A percentile compares a stretch with the other conserved stretches of the same genome.
phyloP scores from a whole-genome alignment of 176 grass and related monocot species.

The Alloteropsis semialata region DNA sequence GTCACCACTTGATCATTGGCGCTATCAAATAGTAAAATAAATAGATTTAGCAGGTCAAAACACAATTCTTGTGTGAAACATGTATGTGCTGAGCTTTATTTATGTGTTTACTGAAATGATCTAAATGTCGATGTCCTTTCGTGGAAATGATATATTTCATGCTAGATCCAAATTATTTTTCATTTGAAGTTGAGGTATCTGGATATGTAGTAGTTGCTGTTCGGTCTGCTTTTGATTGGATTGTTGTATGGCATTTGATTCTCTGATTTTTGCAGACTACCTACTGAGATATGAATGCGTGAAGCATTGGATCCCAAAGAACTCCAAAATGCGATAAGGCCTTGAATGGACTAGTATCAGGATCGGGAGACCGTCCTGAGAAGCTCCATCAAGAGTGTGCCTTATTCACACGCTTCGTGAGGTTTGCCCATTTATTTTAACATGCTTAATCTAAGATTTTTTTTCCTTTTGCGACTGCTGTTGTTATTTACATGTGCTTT shows the following conservation, averaged over 20 bases:
- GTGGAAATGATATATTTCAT: not conserved
- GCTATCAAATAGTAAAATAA: not conserved
- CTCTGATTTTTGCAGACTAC: constrained; percentile 32
- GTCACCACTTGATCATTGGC: not conserved
- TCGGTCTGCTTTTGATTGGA: not conserved
- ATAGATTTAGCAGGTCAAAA: not conserved
- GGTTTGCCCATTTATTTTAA: constrained; percentile 35
- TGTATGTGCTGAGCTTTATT: not conserved
- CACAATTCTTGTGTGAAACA: not conserved
- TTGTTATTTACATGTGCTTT: not conserved
- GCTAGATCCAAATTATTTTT: not conserved
- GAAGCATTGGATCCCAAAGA: constrained; percentile 93
- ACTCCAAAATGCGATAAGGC: constrained; percentile 82
- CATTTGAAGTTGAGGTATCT: not conserved
- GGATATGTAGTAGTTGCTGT: not conserved
- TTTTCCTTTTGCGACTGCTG: not conserved
- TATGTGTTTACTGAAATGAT: not conserved
- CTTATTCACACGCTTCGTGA: constrained; percentile 40
- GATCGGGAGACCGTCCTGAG: constrained; percentile 77
- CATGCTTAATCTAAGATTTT: not conserved
- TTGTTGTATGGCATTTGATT: not conserved
- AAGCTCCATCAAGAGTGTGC: constrained; percentile 73
- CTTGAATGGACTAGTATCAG: constrained; percentile 89
- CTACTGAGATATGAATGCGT: constrained; percentile 27
- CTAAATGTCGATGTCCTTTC: not conserved